phyloP scores from a whole-genome alignment of 768 basidiomycete species.

The Exidia glandulosa region DNA sequence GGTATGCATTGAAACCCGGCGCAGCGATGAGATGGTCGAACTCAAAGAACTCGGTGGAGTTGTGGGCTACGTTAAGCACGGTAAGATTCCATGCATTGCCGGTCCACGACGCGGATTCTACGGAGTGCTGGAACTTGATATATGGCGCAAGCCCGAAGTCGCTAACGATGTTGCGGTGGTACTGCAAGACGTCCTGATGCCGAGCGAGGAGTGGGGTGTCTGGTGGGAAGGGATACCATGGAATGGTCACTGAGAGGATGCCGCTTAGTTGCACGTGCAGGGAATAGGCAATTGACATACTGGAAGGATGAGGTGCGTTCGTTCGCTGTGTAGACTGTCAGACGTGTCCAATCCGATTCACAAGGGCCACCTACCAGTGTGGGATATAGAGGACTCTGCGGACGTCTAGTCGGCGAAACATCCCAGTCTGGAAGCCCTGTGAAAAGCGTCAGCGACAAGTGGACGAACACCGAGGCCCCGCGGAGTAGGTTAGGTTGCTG shows the following conservation, averaged over 20 bases:
- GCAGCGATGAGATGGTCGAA: conserved; percentile 49
- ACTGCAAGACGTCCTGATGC: conserved; percentile 33
- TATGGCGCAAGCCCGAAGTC: conserved; percentile 28
- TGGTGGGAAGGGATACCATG: conserved; percentile 39
- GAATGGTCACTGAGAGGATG: conserved; percentile 45
- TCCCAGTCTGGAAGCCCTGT: conserved; percentile 23
- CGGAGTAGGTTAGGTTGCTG: no score
- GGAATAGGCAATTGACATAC: not conserved
- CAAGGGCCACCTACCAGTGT: no score
- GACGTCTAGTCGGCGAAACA: conserved; percentile 25
- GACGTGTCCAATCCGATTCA: no score
- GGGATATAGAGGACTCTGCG: conserved; percentile 46
- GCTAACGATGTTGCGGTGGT: conserved; percentile 33
- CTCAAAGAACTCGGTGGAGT: conserved; percentile 6
- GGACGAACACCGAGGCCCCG: no score
- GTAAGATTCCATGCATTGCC: conserved; percentile 37
- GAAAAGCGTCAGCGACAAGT: not conserved
- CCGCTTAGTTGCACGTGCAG: not conserved
- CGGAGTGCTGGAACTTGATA: conserved; percentile 33
- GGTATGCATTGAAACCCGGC: conserved; percentile 43
- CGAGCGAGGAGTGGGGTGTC: conserved; percentile 40
- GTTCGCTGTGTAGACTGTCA: no score
- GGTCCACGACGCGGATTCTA: conserved; percentile 33
- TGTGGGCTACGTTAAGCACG: conserved; percentile 10
- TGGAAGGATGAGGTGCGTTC: conserved; percentile 45